Percentiles rank a stretch among this genome's conserved stretches.
These are phyloP conservation scores for Boletus hoseneyae DNA, from an alignment of 1,284 basidiomycete species.

Conservation along the genomic window DNA sequence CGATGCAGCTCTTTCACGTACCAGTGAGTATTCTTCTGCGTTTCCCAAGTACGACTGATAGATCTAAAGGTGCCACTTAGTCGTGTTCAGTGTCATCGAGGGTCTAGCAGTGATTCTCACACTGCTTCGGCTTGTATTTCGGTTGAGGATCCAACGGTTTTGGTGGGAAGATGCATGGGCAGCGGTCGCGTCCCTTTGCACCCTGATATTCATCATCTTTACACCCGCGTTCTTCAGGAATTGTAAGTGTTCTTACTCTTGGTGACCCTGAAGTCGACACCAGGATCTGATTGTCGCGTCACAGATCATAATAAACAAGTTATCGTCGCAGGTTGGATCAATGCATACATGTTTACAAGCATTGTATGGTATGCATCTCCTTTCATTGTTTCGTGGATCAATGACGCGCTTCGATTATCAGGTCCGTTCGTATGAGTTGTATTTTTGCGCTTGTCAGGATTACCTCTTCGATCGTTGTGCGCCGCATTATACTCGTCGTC, in stretches of 20 bases:
- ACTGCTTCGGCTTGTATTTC: no score
- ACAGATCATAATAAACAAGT: background rate
- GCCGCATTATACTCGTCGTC: background rate
- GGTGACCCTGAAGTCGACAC: background rate
- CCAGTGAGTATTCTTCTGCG: background rate
- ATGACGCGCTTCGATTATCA: background rate
- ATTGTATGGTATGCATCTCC: constrained; percentile 11
- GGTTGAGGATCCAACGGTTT: no score
- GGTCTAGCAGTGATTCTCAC: background rate
- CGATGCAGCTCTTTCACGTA: background rate
- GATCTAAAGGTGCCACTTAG: background rate
- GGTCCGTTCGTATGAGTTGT: constrained; percentile 19
- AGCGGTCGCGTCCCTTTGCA: constrained; percentile 1
- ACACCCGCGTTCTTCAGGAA: background rate
- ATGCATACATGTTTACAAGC: constrained; percentile 9
- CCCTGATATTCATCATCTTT: background rate
- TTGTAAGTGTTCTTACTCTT: background rate
- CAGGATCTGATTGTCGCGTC: background rate
- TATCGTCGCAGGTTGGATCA: background rate
- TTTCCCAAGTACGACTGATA: background rate
- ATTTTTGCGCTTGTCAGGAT: constrained; percentile 14
- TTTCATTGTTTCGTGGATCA: background rate
- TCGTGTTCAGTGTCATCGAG: constrained; percentile 8
- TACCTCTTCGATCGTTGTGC: background rate
- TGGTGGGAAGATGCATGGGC: no score